These are phyloP conservation scores for Coniella lustricola DNA, from an alignment of 2,329 filamentous ascomycete genomes.

Conservation along the genomic window DNA sequence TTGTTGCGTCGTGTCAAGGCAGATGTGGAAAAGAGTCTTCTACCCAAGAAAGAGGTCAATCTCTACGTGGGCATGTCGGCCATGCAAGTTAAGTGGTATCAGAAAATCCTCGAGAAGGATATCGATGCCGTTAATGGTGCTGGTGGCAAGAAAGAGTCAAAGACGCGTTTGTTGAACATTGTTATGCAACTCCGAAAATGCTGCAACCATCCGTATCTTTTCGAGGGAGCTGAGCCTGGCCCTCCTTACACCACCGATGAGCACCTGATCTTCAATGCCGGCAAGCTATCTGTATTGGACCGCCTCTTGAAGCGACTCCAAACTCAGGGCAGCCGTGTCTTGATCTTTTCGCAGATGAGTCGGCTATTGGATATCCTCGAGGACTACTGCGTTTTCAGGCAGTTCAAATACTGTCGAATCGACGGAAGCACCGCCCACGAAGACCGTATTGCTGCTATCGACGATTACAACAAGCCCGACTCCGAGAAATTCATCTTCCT, in stretches of 20 bases:
- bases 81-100: conserved; percentile 99
- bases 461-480: conserved; percentile 93
- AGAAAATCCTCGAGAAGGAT: conserved; percentile 97
- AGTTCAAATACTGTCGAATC: conserved; percentile 94
- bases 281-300: conserved; percentile 96
- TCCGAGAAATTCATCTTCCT: conserved; percentile 97
- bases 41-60: conserved; percentile 97
- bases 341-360: conserved; percentile 99
- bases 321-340: conserved; percentile 82
- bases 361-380: conserved; percentile 93
- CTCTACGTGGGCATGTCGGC: conserved; percentile 97
- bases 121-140: conserved; percentile 98
- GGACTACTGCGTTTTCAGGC: conserved; percentile 94
- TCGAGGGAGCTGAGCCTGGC: conserved; percentile 93
- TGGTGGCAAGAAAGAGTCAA: conserved; percentile 92
- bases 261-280: conserved; percentile 86
- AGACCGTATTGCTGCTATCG: conserved; percentile 93
- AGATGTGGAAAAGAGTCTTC: conserved; percentile 93
- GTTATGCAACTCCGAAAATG: conserved; percentile 99
- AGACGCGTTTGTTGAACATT: conserved; percentile 93
- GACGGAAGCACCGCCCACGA: conserved; percentile 96
- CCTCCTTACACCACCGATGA: conserved; percentile 98
- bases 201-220: conserved; percentile 97
- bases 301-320: conserved; percentile 80
- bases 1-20: conserved; percentile 91